These are phyloP conservation scores for Polychaeton citri DNA, from an alignment of 2,329 filamentous ascomycete genomes.

Conservation along the genomic window DNA sequence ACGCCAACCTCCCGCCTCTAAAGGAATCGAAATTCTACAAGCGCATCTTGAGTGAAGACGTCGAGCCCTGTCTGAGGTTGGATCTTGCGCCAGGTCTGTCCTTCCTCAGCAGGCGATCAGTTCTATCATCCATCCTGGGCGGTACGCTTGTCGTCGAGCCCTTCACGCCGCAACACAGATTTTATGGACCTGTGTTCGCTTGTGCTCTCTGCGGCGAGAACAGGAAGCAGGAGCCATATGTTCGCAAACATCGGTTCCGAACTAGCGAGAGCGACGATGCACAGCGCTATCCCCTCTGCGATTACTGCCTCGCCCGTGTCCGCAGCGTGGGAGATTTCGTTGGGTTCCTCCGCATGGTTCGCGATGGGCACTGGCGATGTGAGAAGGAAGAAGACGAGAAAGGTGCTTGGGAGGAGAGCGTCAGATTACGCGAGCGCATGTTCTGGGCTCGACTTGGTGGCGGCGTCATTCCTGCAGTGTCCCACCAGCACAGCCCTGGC, in stretches of 20 bases:
- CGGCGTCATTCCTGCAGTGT: slow-evolving; percentile 63
- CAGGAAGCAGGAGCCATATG: slow-evolving; percentile 55
- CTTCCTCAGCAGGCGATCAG: slow-evolving; percentile 79
- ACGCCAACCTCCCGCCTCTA: slow-evolving; percentile 43
- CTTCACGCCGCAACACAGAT: slow-evolving; percentile 41
- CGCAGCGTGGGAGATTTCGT: slow-evolving; percentile 86
- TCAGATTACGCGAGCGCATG: slow-evolving; percentile 81
- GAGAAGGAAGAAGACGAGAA: slow-evolving; percentile 74
- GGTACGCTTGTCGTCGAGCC: slow-evolving; percentile 84
- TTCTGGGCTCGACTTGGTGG: slow-evolving; percentile 93
- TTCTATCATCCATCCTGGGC: slow-evolving; percentile 69
- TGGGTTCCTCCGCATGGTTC: slow-evolving; percentile 78
- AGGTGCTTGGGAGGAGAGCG: slow-evolving; percentile 87
- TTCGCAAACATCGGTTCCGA: slow-evolving; percentile 76
- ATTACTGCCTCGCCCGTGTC: slow-evolving; percentile 71
- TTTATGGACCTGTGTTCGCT: slow-evolving; percentile 45
- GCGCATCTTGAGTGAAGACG: slow-evolving; percentile 73
- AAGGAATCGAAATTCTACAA: slow-evolving; percentile 95
- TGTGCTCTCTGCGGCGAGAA: slow-evolving; percentile 85
- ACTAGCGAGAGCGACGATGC: slow-evolving; percentile 77
- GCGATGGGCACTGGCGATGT: slow-evolving; percentile 81
- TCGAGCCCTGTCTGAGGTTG: slow-evolving; percentile 83
- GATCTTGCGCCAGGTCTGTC: slow-evolving; percentile 83
- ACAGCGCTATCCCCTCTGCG: slow-evolving; percentile 79
- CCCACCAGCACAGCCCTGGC: neutral